Percentiles rank a stretch among this genome's conserved stretches.
phyloP scores from a whole-genome alignment of 306 rosid species.

The Quercus mongolica region DNA sequence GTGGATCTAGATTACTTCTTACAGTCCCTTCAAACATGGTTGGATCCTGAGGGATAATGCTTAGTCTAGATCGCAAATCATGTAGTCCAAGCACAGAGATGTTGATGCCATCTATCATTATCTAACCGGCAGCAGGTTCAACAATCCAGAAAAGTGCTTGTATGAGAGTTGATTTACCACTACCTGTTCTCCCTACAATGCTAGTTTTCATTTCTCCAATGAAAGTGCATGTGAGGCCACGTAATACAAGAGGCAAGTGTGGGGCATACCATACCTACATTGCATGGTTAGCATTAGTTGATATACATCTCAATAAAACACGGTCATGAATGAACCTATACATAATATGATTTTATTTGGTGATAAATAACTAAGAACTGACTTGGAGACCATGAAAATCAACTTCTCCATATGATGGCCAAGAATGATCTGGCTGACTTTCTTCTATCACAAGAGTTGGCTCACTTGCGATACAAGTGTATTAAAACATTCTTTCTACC shows the following conservation, averaged over 20 bases:
- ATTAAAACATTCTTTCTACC: conserved; percentile 66
- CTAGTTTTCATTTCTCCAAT: conserved; percentile 76
- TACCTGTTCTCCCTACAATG: conserved; percentile 91
- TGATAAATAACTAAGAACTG: background rate
- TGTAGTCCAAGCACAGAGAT: conserved; percentile 69
- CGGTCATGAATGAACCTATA: too few species aligned
- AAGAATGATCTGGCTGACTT: conserved; percentile 38
- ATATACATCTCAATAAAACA: background rate
- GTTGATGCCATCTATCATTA: conserved; percentile 59
- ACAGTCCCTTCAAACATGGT: conserved; percentile 96
- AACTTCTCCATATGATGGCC: conserved; percentile 63
- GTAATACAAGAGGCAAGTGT: conserved; percentile 81
- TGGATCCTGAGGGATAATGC: conserved; percentile 94
- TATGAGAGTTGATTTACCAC: conserved; percentile 81
- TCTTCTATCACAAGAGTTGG: conserved; percentile 56
- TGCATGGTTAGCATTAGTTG: background rate
- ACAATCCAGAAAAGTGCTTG: conserved; percentile 70
- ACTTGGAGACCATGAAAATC: conserved; percentile 58
- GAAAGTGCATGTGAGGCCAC: conserved; percentile 70
- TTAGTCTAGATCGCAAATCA: conserved; percentile 70
- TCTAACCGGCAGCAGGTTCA: conserved; percentile 57
- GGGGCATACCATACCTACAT: conserved; percentile 90
- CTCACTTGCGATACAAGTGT: conserved; percentile 48
- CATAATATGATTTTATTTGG: background rate
- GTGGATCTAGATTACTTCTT: conserved; percentile 76